Evolutionary conservation across 176 grass and related monocot genomes (phyloP).

Genomic region (Neostapfia colusana): DNA sequence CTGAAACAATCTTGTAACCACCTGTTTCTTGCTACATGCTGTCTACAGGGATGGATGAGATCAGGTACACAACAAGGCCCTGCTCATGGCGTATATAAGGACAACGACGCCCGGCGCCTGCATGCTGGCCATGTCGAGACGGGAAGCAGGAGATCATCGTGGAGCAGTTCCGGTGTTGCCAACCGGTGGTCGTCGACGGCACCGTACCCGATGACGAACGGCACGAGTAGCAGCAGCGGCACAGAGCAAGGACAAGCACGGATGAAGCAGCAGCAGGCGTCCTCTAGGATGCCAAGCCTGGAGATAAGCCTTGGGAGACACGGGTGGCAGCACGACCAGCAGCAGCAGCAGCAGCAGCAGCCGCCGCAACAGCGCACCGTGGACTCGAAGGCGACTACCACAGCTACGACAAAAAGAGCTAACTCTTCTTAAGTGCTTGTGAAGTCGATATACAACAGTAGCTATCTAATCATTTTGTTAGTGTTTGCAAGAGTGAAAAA

Average conservation of each 20-base stretch:
- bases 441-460: background rate
- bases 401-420: constrained; percentile 55
- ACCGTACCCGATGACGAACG: background rate
- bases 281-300: constrained; percentile 55
- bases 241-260: constrained; percentile 13
- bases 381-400: background rate
- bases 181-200: constrained; percentile 14
- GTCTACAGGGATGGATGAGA: constrained; percentile 44
- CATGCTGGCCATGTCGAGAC: constrained; percentile 5
- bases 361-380: too few species aligned
- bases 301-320: constrained; percentile 88
- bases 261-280: constrained; percentile 31
- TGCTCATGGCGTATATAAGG: constrained; percentile 11
- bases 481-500: background rate
- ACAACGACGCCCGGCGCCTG: background rate
- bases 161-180: constrained; percentile 20
- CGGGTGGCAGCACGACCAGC: constrained; percentile 61
- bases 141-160: constrained; percentile 18
- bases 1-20: background rate
- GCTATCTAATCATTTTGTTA: background rate
- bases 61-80: constrained; percentile 26
- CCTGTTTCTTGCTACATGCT: constrained; percentile 15
- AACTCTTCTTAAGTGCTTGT: constrained; percentile 68
- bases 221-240: constrained; percentile 11
- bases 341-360: constrained; percentile 23